Evolutionary conservation across 148 eudicot genomes (phyloP).

Genomic region (Rhododendron ovatum): DNA sequence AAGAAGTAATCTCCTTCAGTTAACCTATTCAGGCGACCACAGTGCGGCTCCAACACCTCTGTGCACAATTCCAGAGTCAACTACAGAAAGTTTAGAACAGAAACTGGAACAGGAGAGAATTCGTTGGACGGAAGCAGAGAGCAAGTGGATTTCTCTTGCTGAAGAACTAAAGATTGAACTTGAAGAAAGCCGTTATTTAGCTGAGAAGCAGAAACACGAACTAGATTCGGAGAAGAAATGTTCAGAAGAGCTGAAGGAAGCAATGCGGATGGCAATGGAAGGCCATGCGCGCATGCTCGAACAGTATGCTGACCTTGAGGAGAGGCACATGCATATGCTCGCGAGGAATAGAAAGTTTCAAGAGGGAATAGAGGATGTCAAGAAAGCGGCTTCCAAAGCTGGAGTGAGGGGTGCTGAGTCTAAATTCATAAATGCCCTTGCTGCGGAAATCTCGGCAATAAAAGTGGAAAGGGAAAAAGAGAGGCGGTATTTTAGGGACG

Average conservation of each 20-base stretch:
- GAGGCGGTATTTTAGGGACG: constrained; percentile 71
- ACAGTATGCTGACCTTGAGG: constrained; percentile 90
- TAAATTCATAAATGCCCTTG: constrained; percentile 82
- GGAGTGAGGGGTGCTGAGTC: constrained; percentile 89
- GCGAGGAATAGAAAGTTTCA: constrained; percentile 67
- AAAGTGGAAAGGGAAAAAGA: constrained; percentile 88
- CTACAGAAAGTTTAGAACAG: constrained; percentile 40
- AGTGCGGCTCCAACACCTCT: constrained; percentile 32
- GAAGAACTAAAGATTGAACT: constrained; percentile 77
- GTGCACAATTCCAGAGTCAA: constrained; percentile 43
- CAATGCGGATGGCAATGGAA: constrained; percentile 90
- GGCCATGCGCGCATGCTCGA: constrained; percentile 99
- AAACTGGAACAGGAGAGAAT: constrained; percentile 62
- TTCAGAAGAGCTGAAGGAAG: constrained; percentile 89
- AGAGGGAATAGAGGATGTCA: constrained; percentile 88
- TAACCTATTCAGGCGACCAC: constrained; percentile 52
- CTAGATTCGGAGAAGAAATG: constrained; percentile 71
- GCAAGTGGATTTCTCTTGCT: constrained; percentile 84
- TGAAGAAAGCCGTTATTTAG: constrained; percentile 50
- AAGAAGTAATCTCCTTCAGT: constrained; percentile 45
- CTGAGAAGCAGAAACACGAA: constrained; percentile 59
- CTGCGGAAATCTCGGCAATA: constrained; percentile 77
- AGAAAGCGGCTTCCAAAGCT: constrained; percentile 84
- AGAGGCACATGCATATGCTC: constrained; percentile 80
- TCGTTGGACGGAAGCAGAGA: constrained; percentile 73